These are phyloP conservation scores for Albophoma yamanashiensis DNA, from an alignment of 2,329 filamentous ascomycete genomes.

Conservation along the genomic window DNA sequence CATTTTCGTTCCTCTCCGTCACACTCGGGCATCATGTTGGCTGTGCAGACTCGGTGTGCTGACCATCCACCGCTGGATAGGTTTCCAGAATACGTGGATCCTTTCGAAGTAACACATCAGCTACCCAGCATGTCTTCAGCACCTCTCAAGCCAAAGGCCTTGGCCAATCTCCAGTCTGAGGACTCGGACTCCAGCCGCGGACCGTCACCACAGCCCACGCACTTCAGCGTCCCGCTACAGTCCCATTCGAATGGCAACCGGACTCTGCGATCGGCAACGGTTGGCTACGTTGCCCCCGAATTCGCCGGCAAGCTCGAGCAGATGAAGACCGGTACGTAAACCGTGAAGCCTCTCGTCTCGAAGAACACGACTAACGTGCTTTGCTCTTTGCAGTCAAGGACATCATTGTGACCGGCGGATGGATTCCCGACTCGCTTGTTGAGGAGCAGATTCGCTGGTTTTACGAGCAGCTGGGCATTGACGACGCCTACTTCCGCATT, in stretches of 20 bases:
- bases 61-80: constrained; percentile 27
- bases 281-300: constrained; percentile 88
- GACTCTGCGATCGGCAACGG: constrained; percentile 75
- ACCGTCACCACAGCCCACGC: constrained; percentile 80
- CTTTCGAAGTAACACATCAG: constrained; percentile 17
- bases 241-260: constrained; percentile 50
- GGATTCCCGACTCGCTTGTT: constrained; percentile 76
- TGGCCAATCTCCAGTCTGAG: constrained; percentile 28
- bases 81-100: constrained; percentile 34
- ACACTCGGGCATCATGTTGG: constrained; percentile 21
- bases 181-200: constrained; percentile 42
- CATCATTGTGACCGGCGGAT: constrained; percentile 65
- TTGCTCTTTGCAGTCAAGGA: constrained; percentile 55
- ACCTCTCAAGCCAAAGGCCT: constrained; percentile 26
- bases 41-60: constrained; percentile 27
- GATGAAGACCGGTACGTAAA: constrained; percentile 61
- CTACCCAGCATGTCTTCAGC: constrained; percentile 17
- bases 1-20: neutral
- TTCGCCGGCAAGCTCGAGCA: constrained; percentile 90
- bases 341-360: neutral
- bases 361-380: constrained; percentile 1
- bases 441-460: constrained; percentile 90
- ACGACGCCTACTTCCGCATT: constrained; percentile 96
- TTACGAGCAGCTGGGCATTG: constrained; percentile 94
- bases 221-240: constrained; percentile 60